phyloP scores from a whole-genome alignment of 352 stramenopile genomes.

The Pythium biforme region DNA sequence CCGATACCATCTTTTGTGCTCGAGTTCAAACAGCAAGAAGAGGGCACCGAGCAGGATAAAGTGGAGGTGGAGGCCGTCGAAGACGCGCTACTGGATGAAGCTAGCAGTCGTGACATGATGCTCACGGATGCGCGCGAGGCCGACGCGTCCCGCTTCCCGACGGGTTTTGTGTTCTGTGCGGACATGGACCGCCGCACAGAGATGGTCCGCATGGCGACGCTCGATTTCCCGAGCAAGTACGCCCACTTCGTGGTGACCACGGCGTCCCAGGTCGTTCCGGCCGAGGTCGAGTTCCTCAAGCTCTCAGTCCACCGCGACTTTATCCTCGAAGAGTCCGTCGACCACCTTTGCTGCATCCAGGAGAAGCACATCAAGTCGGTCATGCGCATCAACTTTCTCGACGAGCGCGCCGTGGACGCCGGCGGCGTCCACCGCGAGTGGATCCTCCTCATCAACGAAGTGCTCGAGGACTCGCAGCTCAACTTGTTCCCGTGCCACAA shows the following conservation, averaged over 20 bases:
- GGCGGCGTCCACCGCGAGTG: conserved; percentile 69
- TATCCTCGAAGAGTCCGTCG: conserved; percentile 49
- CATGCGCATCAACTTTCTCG: conserved; percentile 56
- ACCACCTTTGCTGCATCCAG: conserved; percentile 47
- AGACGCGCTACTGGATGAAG: conserved; percentile 5
- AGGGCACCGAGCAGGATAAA: conserved; percentile 21
- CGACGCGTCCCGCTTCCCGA: conserved; percentile 13
- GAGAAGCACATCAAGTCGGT: conserved; percentile 31
- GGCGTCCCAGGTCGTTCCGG: conserved; percentile 55
- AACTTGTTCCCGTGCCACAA: conserved; percentile 36
- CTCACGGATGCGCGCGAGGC: conserved; percentile 6
- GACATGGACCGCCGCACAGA: conserved; percentile 44
- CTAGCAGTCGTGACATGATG: conserved; percentile 7
- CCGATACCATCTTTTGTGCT: conserved; percentile 11
- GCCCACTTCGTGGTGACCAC: conserved; percentile 76
- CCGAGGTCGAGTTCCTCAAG: conserved; percentile 66
- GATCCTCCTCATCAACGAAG: conserved; percentile 48
- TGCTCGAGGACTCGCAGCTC: conserved; percentile 27
- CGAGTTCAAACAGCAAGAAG: conserved; percentile 33
- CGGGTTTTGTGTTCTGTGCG: conserved; percentile 24
- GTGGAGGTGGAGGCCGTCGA: conserved; percentile 29
- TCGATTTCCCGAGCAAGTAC: conserved; percentile 72
- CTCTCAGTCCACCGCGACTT: conserved; percentile 45
- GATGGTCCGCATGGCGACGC: conserved; percentile 29
- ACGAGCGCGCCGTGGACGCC: conserved; percentile 58